These are phyloP conservation scores for Onygenales sp. DNA, from an alignment of 2,329 filamentous ascomycete genomes.

Conservation along the genomic window DNA sequence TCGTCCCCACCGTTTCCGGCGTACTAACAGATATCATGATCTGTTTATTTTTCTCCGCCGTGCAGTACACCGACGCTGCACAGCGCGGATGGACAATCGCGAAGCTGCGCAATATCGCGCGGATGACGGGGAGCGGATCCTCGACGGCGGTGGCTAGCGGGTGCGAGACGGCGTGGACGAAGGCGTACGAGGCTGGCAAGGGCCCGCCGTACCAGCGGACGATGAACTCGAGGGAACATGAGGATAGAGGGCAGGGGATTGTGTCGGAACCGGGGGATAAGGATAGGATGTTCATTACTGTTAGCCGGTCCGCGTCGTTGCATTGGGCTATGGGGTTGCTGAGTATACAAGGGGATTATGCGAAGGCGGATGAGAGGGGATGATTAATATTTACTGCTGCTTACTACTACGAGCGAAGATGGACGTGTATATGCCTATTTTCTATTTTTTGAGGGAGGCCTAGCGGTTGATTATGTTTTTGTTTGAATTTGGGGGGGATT, in stretches of 20 bases:
- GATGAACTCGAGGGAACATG: constrained; percentile 7
- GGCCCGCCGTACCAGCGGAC: constrained; percentile 63
- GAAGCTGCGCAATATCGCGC: constrained; percentile 64
- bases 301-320: constrained; percentile 54
- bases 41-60: constrained; percentile 74
- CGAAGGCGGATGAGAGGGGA: not conserved
- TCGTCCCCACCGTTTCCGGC: constrained; percentile 70
- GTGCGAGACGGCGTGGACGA: constrained; percentile 77
- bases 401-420: too few species aligned
- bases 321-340: constrained; percentile 72
- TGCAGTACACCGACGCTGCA: constrained; percentile 61
- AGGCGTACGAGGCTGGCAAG: constrained; percentile 59
- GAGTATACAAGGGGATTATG: constrained; percentile 61
- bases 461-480: too few species aligned
- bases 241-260: constrained; percentile 13
- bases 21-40: constrained; percentile 76
- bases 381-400: too few species aligned
- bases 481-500: too few species aligned
- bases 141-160: constrained; percentile 71
- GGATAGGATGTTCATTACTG: constrained; percentile 48
- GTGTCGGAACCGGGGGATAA: constrained; percentile 9
- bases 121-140: constrained; percentile 79
- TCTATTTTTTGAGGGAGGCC: too few species aligned
- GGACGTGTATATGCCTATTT: too few species aligned
- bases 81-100: constrained; percentile 73